Percentiles rank a stretch among this genome's conserved stretches.
phyloP scores from a whole-genome alignment of 2,329 filamentous ascomycete genomes.

The Penicillium capsulatum region DNA sequence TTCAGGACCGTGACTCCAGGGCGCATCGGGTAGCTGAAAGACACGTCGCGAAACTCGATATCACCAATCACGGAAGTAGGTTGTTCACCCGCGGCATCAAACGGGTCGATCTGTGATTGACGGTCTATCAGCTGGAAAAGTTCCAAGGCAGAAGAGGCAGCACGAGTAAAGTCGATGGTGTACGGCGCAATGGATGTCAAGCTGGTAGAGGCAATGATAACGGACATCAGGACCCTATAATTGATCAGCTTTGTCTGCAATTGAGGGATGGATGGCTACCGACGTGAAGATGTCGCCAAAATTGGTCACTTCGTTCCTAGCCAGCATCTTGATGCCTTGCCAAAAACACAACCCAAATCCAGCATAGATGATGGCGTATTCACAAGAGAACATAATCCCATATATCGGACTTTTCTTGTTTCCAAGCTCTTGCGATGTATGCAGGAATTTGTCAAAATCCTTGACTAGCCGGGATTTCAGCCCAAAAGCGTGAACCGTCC shows the following conservation, averaged over 20 bases:
- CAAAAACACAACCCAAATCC: conserved; percentile 30
- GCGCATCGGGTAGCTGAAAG: conserved; percentile 39
- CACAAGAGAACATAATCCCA: conserved; percentile 16
- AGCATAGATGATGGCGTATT: conserved; percentile 15
- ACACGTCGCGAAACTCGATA: conserved; percentile 40
- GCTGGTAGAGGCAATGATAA: conserved; percentile 34
- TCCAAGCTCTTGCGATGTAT: conserved; percentile 9
- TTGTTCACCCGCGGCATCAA: conserved; percentile 17
- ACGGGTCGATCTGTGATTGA: conserved; percentile 33
- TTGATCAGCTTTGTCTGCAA: too few species aligned
- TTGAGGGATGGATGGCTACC: conserved; percentile 1
- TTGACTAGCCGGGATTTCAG: conserved; percentile 15
- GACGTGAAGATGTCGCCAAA: conserved; percentile 27
- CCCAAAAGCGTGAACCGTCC: conserved; percentile 23
- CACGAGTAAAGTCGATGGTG: conserved; percentile 38
- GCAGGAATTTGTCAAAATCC: conserved; percentile 20
- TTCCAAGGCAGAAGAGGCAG: conserved; percentile 40
- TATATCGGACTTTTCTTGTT: conserved; percentile 18
- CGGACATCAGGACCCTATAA: conserved; percentile 23
- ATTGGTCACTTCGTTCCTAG: conserved; percentile 25
- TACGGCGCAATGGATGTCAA: conserved; percentile 36
- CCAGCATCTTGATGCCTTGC: conserved; percentile 30
- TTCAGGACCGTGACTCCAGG: conserved; percentile 38
- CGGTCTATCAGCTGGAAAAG: conserved; percentile 40
- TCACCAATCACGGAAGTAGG: conserved; percentile 18